Base-by-base conservation (phyloP, 805 yeast genomes). In the Schizosaccharomyces lindneri region DNA sequence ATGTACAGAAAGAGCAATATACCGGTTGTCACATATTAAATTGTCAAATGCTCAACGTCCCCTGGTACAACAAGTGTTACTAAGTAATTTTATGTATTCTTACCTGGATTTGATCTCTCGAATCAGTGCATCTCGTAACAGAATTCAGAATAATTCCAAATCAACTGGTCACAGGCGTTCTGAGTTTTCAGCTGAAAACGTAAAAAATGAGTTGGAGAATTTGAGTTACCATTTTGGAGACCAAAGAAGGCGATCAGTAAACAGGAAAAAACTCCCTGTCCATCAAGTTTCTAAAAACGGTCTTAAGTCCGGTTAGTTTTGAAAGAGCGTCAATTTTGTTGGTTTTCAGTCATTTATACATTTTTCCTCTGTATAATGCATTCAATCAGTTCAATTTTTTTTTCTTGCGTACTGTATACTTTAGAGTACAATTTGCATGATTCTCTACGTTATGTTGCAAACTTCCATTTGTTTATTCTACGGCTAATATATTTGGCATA, bases 11-110 rank as follows among this genome's bases (percentile, higher is more conserved):
- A 78, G 98, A 51, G 98, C 98, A 0, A 85, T 93, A 61, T 93
- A 93, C 71, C 75, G 98, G 62, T 75, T 93, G 62, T 85, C 95
- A 61, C 98, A 93, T 72, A 74, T 93, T 70, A 93, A 93, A 71
- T 76, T 93, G 65, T 95, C 97, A 31, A 95, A 93, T 71, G 90
- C 97, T 0, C 85, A 87, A 69, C 76, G 97, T 63, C 93, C 94
- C 36, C 73, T 93, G 64, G 78, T 88, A 48, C 97, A 93, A 70
- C 98, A 93, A 70, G 98, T 93, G 1, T 71, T 93, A 60, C 73
- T 93, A 65, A 87, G 96, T 63, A 93, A 93, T 70, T 93, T 93
- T 79, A 93, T 93, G 98, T 93, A 93, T 70, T 90, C 97, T 0
- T 93, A 93, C 72, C 78, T 93, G 75, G 90, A 93, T 69, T 75